Evolutionary conservation across 1,284 basidiomycete species (phyloP), one percentile per base, ranked within the genome.

Genomic region (Amylostereum chailletii): DNA sequence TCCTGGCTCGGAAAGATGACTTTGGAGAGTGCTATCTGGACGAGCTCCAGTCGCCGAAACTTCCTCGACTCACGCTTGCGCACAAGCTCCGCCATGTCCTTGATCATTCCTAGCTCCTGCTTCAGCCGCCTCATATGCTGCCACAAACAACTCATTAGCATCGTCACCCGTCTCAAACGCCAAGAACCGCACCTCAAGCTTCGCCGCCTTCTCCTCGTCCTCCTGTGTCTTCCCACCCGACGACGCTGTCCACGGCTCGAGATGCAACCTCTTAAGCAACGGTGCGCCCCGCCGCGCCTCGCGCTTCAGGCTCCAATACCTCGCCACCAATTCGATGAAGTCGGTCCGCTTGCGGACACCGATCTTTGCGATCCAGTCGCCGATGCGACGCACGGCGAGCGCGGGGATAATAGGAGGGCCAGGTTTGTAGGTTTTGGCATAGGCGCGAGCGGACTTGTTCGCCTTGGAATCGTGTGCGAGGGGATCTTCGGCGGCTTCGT

Each of bases 241-340:
- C 29, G 77, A 81, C 1, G 92, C 90, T 0, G 95, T 96, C 96
- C 95, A 99, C 0, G 95, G 96, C 71, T 99, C 95, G 33, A 99
- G 72, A 68, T 99, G 94, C 47, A 99, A 66, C 45, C 96, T 69
- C 67, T 98, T 99, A 58, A 99, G 69, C 47, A 99, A 66, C 2
- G 95, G 94, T 2, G 96, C 96, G 2, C 96, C 96, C 40, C 95
- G 71, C 52, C 95, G 78, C 0, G 83, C 90, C 65, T 99, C 94
- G 4, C 95, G 74, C 67, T 99, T 98, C 65, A 99, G 65, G 62
- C 94, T 97, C 95, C 95, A 99, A 63, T 97, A 99, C 57, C 84
- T 80, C 58, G 90, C 94, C 34, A 95, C 74, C 59, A 85, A 69
- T 46, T 83, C 77, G 3, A 98, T 69, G 48, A 95, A 89, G 34